These are phyloP conservation scores for Zymoseptoria ardabiliae DNA, from an alignment of 2,329 filamentous ascomycete genomes.

Conservation along the genomic window DNA sequence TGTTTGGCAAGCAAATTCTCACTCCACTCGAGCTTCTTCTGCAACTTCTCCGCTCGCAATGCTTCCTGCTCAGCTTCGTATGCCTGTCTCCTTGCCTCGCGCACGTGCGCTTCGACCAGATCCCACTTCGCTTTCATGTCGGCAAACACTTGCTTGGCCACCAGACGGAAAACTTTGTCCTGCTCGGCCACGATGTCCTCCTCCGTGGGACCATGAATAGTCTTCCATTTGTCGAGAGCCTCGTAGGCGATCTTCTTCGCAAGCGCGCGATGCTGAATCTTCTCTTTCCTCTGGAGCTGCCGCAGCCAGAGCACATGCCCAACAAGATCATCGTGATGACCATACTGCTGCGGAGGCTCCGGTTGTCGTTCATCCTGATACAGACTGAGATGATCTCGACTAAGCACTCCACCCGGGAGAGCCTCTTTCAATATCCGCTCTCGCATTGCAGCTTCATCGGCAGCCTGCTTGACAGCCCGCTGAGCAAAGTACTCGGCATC, in stretches of 20 bases:
- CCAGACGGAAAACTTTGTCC: slow-evolving; percentile 54
- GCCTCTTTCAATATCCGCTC: slow-evolving; percentile 61
- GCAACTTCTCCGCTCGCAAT: slow-evolving; percentile 66
- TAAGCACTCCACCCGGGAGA: slow-evolving; percentile 67
- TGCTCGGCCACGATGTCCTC: slow-evolving; percentile 80
- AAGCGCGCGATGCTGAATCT: slow-evolving; percentile 63
- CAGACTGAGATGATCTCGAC: slow-evolving; percentile 50
- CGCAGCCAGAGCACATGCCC: slow-evolving; percentile 75
- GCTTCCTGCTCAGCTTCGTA: slow-evolving; percentile 59
- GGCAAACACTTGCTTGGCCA: slow-evolving; percentile 64
- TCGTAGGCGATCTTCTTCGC: slow-evolving; percentile 76
- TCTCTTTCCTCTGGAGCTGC: slow-evolving; percentile 71
- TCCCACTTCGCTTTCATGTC: slow-evolving; percentile 57
- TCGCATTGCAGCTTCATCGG: slow-evolving; percentile 23
- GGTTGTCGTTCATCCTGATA: slow-evolving; percentile 45
- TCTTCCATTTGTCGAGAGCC: slow-evolving; percentile 67
- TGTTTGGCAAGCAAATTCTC: slow-evolving; percentile 27
- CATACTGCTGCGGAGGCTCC: slow-evolving; percentile 71
- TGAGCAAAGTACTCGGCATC: slow-evolving; percentile 19
- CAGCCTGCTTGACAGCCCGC: slow-evolving; percentile 19
- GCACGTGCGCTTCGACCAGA: slow-evolving; percentile 51
- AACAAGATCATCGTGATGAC: slow-evolving; percentile 78
- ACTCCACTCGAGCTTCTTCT: slow-evolving; percentile 38
- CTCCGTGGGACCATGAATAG: slow-evolving; percentile 63
- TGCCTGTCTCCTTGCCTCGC: slow-evolving; percentile 47